Evolutionary conservation across 192 early-diverging fungal genomes (phyloP).

Genomic region (Phycomyces blakesleeanus): DNA sequence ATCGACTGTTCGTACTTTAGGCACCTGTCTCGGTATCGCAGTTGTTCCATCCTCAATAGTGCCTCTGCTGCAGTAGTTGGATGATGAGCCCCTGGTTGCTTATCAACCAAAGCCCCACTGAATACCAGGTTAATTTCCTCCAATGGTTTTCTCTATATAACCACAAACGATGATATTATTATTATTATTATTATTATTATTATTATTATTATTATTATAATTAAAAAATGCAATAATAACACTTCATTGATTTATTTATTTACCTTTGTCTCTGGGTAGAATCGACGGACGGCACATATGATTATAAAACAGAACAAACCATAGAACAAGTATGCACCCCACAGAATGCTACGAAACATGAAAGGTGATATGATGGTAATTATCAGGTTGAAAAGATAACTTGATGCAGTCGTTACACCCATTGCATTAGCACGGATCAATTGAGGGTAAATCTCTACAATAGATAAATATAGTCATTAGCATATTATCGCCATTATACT

Average conservation of each 20-base stretch:
- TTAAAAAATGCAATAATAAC: too few relatives aligned
- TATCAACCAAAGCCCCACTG: slow-evolving; percentile 29
- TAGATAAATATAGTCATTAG: too few relatives aligned
- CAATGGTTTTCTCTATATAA: slow-evolving; percentile 17
- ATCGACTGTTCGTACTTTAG: too few relatives aligned
- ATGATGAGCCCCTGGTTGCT: slow-evolving; percentile 30
- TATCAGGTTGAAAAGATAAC: slow-evolving; percentile 82
- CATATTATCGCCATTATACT: too few relatives aligned
- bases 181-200: too few relatives aligned
- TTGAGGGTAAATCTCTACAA: slow-evolving; percentile 78
- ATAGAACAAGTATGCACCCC: slow-evolving; percentile 68
- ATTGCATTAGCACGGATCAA: slow-evolving; percentile 84
- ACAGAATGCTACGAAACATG: slow-evolving; percentile 58
- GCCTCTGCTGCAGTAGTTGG: slow-evolving; percentile 37
- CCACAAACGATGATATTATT: neutral
- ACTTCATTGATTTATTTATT: too few relatives aligned
- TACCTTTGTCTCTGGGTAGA: slow-evolving; percentile 77
- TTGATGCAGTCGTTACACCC: slow-evolving; percentile 75
- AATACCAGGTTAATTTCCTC: slow-evolving; percentile 37
- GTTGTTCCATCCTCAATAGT: slow-evolving; percentile 20
- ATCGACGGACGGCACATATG: slow-evolving; percentile 54
- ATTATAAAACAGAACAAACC: slow-evolving; percentile 56
- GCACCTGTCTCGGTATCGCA: slow-evolving; percentile 21
- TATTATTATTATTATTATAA: too few relatives aligned
- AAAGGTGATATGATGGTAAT: slow-evolving; percentile 71